These are phyloP conservation scores for Gossypium anomalum DNA, from an alignment of 345 rosid genomes.

Conservation along the genomic window DNA sequence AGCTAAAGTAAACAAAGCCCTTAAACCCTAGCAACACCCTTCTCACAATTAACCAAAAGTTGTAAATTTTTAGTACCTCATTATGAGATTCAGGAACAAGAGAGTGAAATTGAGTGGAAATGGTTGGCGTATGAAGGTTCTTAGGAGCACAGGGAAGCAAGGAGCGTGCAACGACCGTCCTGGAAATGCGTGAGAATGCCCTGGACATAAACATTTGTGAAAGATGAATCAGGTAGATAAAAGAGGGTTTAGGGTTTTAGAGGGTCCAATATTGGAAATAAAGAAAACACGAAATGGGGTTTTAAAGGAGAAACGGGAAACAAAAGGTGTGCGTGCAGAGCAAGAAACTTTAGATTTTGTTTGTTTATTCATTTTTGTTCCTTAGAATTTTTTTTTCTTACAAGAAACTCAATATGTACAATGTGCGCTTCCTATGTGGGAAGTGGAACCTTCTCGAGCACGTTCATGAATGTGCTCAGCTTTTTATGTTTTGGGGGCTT, in stretches of 20 bases:
- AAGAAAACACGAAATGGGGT: neutral
- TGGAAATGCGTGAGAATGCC: conserved; percentile 49
- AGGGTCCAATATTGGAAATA: neutral
- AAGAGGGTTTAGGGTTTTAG: neutral
- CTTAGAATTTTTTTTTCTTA: no score
- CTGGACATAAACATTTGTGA: conserved; percentile 43
- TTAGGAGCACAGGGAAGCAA: conserved; percentile 31
- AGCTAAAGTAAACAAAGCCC: conserved; percentile 5
- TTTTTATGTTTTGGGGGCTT: no score
- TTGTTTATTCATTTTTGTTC: no score
- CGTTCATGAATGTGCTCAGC: no score
- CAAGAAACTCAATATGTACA: no score
- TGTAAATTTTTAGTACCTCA: conserved; percentile 28
- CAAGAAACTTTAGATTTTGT: neutral
- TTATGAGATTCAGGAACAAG: conserved; percentile 29
- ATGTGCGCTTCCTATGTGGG: no score
- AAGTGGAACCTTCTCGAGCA: no score
- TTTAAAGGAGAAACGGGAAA: neutral
- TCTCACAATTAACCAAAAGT: neutral
- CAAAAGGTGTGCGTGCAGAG: conserved; percentile 20
- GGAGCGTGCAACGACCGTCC: conserved; percentile 42
- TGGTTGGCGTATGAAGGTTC: conserved; percentile 31
- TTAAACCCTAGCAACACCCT: conserved; percentile 52
- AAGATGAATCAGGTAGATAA: neutral
- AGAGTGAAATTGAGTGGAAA: conserved; percentile 36